These are phyloP conservation scores for Fistulifera solaris DNA, from an alignment of 108 stramenopile genomes.

Conservation along the genomic window DNA sequence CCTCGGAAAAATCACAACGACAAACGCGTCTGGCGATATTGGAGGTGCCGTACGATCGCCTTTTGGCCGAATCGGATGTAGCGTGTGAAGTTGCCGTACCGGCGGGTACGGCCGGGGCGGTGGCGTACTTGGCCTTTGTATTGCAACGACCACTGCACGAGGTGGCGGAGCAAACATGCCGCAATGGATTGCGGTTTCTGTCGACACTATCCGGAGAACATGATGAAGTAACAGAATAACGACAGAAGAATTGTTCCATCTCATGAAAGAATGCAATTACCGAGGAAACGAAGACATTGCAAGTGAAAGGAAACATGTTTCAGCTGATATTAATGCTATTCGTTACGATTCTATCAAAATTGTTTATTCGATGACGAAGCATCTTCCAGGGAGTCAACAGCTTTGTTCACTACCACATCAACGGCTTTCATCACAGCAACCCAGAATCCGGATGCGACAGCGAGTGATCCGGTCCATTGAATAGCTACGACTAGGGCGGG, in stretches of 20 bases:
- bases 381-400: too few species aligned
- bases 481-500: neutral
- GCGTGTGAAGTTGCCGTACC: conserved; percentile 43
- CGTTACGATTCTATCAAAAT: too few species aligned
- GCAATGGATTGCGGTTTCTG: conserved; percentile 22
- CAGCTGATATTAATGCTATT: too few species aligned
- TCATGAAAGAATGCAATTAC: too few species aligned
- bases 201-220: too few species aligned
- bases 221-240: too few species aligned
- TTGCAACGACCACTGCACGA: conserved; percentile 18
- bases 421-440: conserved; percentile 35
- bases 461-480: conserved; percentile 20
- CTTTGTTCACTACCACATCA: conserved; percentile 29
- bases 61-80: conserved; percentile 78
- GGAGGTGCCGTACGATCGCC: conserved; percentile 50
- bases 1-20: conserved; percentile 45
- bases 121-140: conserved; percentile 53
- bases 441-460: conserved; percentile 24
- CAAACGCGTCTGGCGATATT: conserved; percentile 53
- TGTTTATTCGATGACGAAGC: too few species aligned
- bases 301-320: too few species aligned
- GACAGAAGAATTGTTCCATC: too few species aligned
- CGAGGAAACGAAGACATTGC: too few species aligned
- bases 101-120: conserved; percentile 63
- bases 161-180: conserved; percentile 22